Base-by-base conservation (phyloP, 2,329 filamentous ascomycete genomes). In the Hymenoscyphus linearis region DNA sequence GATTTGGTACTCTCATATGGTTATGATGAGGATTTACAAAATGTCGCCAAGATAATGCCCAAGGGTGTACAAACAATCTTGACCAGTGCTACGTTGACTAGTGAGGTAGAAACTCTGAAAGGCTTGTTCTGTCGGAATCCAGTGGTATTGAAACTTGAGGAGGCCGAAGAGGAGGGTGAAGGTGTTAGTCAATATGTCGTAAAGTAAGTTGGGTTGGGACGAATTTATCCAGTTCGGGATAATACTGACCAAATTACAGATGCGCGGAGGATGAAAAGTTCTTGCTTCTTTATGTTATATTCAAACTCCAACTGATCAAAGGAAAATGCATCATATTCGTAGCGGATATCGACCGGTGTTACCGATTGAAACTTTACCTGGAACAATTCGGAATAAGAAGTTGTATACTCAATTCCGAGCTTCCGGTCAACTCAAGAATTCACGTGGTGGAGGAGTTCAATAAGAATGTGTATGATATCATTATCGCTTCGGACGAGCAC, bases 261-360 rank as follows among this genome's bases (percentile, higher is more conserved):
- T 96, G 92, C 68, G 91, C 85, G n/a, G 95, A 99, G 76, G 93
- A 98, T 67, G 95, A 98, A 70, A 99, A 99, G 73, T 99, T 98
- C 71, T 78, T 99, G 40, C 78, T 99, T 52, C 86, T 89, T 18
- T 98, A 96, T 71, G 89, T 96, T 62, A 93, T 98, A 72, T 96
- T 97, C 79, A 96, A 96, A 78, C 82, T 98, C 13, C 90, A 95
- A 73, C 79, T 98, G 57, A 88, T 99, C 72, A 96, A 93, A 74
- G 95, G 95, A 65, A 98, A 98, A 75, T 89, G 89, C 62, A 89
- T 91, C 57, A 83, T 91, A 54, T 92, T 92, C 67, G 92, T 96
- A 6, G 88, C 85, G 31, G 91, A 96, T 67, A 88, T 96, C 59
- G 93, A 97, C 75, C 79, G 88, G 66, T 96, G 90, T 69, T 99